phyloP scores from a whole-genome alignment of 495 filamentous ascomycete genomes.

The Penicillium macrosclerotiorum region DNA sequence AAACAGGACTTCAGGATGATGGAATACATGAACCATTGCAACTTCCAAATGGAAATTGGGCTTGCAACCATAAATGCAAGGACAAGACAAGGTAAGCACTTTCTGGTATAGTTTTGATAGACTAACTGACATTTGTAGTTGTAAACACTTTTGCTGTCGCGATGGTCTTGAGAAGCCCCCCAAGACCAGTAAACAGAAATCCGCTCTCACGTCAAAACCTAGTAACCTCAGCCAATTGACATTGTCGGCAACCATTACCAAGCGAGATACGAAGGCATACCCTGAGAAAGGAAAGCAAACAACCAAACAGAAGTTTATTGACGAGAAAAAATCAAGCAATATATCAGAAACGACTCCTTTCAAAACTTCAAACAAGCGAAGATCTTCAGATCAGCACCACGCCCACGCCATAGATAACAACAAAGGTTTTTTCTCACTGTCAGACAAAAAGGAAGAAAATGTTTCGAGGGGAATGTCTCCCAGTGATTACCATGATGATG shows the following conservation, averaged over 20 bases:
- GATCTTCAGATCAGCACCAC: background rate
- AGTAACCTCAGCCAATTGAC: conserved; percentile 30
- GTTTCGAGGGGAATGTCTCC: conserved; percentile 14
- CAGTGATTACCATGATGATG: conserved; percentile 37
- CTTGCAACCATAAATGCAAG: conserved; percentile 82
- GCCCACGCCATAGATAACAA: background rate
- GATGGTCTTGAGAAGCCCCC: conserved; percentile 80
- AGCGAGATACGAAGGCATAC: conserved; percentile 8
- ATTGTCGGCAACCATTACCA: conserved; percentile 24
- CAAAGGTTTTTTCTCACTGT: background rate
- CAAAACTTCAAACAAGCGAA: background rate
- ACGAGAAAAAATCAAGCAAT: background rate
- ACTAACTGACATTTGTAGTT: conserved; percentile 40
- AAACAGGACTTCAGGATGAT: conserved; percentile 13
- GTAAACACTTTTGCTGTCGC: conserved; percentile 85
- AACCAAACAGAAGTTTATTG: background rate
- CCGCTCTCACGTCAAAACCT: conserved; percentile 14
- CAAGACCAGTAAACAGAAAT: conserved; percentile 48
- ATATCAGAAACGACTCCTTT: background rate
- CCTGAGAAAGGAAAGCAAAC: background rate
- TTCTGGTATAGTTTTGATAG: conserved; percentile 26
- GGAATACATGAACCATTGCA: conserved; percentile 45
- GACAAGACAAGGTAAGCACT: conserved; percentile 58
- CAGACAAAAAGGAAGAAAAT: background rate
- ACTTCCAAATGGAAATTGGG: conserved; percentile 81